phyloP scores from a whole-genome alignment of 768 basidiomycete genomes.

The Chalciporus sphaerocephalus region DNA sequence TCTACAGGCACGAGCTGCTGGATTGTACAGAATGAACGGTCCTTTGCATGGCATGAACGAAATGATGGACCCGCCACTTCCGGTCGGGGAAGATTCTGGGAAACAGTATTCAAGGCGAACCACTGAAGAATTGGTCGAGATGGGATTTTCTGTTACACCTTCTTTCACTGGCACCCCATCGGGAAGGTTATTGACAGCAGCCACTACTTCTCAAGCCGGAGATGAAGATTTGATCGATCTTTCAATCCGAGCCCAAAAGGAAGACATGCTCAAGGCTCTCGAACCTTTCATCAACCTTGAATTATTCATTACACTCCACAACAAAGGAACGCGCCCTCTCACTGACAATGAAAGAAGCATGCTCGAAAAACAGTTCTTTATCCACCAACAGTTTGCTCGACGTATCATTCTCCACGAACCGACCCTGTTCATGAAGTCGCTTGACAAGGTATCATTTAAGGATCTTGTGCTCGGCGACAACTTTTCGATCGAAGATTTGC shows the following conservation, averaged over 20 bases:
- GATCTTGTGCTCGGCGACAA: constrained; percentile 32
- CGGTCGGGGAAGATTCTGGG: neutral
- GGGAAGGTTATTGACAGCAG: neutral
- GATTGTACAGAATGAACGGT: constrained; percentile 11
- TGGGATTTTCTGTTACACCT: neutral
- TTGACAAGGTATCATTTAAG: constrained; percentile 30
- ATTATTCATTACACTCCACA: neutral
- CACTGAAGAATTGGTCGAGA: neutral
- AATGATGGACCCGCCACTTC: neutral
- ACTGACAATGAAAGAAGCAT: neutral
- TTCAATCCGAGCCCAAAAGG: constrained; percentile 7
- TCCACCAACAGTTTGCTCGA: constrained; percentile 24
- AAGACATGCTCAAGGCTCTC: neutral
- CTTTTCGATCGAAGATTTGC: constrained; percentile 24
- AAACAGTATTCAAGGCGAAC: neutral
- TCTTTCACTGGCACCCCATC: neutral
- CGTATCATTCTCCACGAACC: constrained; percentile 31
- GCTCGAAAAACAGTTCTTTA: neutral
- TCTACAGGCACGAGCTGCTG: constrained; percentile 17
- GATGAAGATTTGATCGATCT: constrained; percentile 19
- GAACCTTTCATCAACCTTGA: constrained; percentile 2
- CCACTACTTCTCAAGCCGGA: neutral
- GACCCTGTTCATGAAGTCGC: constrained; percentile 24
- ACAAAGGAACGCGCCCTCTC: neutral
- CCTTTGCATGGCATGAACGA: constrained; percentile 3